Conservation (phyloP, 257 asterid species). For the Verbascum thapsus region DNA sequence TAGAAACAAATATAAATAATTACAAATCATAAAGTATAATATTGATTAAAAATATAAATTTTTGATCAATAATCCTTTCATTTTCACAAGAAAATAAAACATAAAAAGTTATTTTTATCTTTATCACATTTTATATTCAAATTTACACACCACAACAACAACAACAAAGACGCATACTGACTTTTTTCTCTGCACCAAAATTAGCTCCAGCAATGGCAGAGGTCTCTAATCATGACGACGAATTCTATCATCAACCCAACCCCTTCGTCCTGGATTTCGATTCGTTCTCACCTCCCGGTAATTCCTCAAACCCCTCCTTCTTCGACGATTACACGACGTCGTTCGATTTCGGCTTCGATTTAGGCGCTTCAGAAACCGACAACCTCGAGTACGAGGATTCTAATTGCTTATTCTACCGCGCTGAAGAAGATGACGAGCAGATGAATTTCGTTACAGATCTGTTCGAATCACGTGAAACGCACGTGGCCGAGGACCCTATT, state of each 20-base stretch:
- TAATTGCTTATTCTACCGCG: constrained; percentile 43
- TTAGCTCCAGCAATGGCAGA: constrained; percentile 72
- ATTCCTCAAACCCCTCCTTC: constrained; percentile 40
- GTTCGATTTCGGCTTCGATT: constrained; percentile 45
- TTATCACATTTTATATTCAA: too few relatives aligned
- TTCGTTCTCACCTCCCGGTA: constrained; percentile 51
- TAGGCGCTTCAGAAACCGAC: constrained; percentile 38
- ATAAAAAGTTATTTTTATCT: too few relatives aligned
- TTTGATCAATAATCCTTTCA: too few relatives aligned
- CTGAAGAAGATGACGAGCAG: constrained; percentile 63
- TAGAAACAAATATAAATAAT: too few relatives aligned
- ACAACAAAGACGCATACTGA: constrained; percentile 10
- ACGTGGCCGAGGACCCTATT: constrained; percentile 38
- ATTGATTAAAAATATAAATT: too few relatives aligned
- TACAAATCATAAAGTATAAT: too few relatives aligned
- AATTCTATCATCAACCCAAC: constrained; percentile 31
- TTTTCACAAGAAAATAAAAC: too few relatives aligned
- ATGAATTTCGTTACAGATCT: constrained; percentile 79
- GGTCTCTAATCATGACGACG: constrained; percentile 49
- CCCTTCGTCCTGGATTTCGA: constrained; percentile 52
- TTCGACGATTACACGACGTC: constrained; percentile 43
- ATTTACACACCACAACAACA: background rate
- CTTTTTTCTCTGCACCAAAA: too few relatives aligned
- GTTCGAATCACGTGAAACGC: constrained; percentile 50
- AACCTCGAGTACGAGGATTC: constrained; percentile 52